Conservation (phyloP, 129 eudicot genomes). For the Helianthus tuberosus region DNA sequence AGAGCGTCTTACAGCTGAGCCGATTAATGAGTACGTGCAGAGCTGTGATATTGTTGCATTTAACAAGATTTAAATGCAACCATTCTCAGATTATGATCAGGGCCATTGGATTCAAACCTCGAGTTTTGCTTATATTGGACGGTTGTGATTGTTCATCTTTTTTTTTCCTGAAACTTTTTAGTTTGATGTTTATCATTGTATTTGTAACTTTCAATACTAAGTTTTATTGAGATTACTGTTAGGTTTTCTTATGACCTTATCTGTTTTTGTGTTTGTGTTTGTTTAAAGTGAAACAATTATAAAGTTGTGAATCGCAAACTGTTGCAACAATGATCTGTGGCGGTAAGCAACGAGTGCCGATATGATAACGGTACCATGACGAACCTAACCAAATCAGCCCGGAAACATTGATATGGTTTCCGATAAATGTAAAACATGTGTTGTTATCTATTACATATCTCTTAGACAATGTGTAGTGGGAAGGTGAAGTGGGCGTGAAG, state of each 20-base stretch:
- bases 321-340: too few species aligned
- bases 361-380: too few species aligned
- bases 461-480: too few species aligned
- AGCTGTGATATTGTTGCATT: slow-evolving; percentile 98
- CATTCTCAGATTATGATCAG: not conserved
- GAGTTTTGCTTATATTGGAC: slow-evolving; percentile 29
- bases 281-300: too few species aligned
- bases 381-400: too few species aligned
- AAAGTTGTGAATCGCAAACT: too few species aligned
- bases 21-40: slow-evolving; percentile 82
- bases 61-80: slow-evolving; percentile 79
- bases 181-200: slow-evolving; percentile 27
- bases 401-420: too few species aligned
- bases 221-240: slow-evolving; percentile 5
- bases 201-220: slow-evolving; percentile 17
- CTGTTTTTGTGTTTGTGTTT: too few species aligned
- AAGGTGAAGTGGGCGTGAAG: too few species aligned
- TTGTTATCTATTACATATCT: too few species aligned
- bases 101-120: slow-evolving; percentile 6
- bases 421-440: too few species aligned
- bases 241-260: not conserved
- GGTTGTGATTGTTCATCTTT: slow-evolving; percentile 1
- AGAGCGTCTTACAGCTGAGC: slow-evolving; percentile 84
- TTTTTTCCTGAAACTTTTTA: slow-evolving; percentile 1
- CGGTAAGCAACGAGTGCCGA: too few species aligned